Evolutionary conservation across 164 flowering plant genomes (phyloP), one percentile per base, ranked within the genome.

Genomic region (Vitis rotundifolia): DNA sequence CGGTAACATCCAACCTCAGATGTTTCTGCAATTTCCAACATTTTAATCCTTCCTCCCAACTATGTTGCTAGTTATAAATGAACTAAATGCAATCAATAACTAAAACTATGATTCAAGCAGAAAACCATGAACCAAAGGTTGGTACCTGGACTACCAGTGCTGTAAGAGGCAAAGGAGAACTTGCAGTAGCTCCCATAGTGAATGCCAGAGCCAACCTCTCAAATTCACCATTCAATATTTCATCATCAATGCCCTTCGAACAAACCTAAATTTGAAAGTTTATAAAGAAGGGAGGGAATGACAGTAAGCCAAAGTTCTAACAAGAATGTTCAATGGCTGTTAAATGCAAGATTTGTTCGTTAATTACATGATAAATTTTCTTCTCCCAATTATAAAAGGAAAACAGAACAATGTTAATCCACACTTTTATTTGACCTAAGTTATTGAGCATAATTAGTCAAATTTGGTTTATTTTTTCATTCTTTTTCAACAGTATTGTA

Each of bases 81-180:
- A 37, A 37, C 44, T 37, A 37, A 37, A 37, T 22, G 26, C 26
- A 22, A 22, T 22, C 26, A 22, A 22, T 22, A 22, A 22, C 26
- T 22, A 22, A 22, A 22, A 22, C 26, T 22, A 22, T 22, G 26
- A 22, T 37, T 37, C 44, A 37, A 37, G 44, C 44, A 37, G 44
- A 37, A 37, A 26, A 61, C 64, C 29, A 52, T n/a, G 11, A 64
- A 2, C 26, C 5, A 9, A 28, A 11, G n/a, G 49, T 12, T 49
- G 48, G 8, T 73, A 91, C 98, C 98, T 95, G 99, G 74, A 95
- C 74, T 56, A 93, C 92, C 74, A 95, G 75, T 57, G 82, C 79
- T 18, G 94, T 88, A 51, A 91, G 73, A 58, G 99, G 98, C 78
- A 95, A 72, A 55, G 85, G 91, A 71, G 87, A 82, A 76, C 60